Percentiles rank a stretch among this genome's conserved stretches.
Conservation (phyloP, 352 stramenopile genomes). For the Globisporangium echinulatum region DNA sequence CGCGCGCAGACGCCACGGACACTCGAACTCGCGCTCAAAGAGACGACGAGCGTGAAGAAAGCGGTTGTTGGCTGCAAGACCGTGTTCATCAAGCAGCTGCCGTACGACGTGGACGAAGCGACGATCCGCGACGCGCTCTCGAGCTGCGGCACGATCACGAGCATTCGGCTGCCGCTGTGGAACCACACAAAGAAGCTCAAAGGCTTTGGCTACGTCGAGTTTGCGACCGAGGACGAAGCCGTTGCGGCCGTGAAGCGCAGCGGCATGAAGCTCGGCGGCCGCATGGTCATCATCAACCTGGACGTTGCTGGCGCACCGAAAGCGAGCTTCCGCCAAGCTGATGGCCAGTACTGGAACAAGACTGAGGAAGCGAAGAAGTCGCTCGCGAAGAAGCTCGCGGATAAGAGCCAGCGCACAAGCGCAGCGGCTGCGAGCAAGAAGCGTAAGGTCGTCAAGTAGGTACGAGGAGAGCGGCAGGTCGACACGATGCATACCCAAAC, state of each 20-base stretch:
- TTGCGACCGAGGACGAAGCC: constrained; percentile 71
- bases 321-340: constrained; percentile 81
- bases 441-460: constrained; percentile 20
- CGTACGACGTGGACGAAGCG: constrained; percentile 88
- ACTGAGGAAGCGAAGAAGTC: constrained; percentile 80
- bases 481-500: too few species aligned
- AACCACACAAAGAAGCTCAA: constrained; percentile 94
- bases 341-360: constrained; percentile 87
- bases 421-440: constrained; percentile 27
- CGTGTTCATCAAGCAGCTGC: constrained; percentile 94
- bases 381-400: constrained; percentile 64
- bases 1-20: constrained; percentile 64
- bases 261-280: constrained; percentile 82
- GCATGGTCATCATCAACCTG: constrained; percentile 91
- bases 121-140: constrained; percentile 80
- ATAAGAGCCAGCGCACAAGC: constrained; percentile 30
- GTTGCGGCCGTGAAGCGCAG: constrained; percentile 61
- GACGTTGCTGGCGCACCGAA: constrained; percentile 89
- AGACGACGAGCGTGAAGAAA: constrained; percentile 64
- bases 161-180: constrained; percentile 91
- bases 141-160: constrained; percentile 86
- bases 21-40: constrained; percentile 62
- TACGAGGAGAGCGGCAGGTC: too few species aligned
- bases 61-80: constrained; percentile 82
- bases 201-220: constrained; percentile 94